Percentiles rank a stretch among this genome's conserved stretches.
These are phyloP conservation scores for Wickerhamomyces sydowiorum DNA, from an alignment of 805 yeast species.

Conservation along the genomic window DNA sequence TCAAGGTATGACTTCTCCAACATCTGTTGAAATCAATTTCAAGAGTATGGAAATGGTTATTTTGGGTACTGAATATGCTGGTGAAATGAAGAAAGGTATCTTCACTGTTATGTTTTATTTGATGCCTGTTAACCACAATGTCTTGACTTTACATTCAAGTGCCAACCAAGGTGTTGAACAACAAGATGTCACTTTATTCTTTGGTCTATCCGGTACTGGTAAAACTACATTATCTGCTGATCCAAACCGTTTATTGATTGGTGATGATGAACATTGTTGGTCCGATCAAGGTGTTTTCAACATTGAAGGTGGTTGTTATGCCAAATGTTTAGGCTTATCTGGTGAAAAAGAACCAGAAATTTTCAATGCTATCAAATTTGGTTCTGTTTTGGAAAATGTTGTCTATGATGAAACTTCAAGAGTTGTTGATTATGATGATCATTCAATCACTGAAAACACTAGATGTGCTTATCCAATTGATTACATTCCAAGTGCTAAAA, in stretches of 20 bases:
- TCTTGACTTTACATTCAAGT: slow-evolving; percentile 91
- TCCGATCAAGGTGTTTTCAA: slow-evolving; percentile 97
- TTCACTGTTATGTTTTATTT: slow-evolving; percentile 98
- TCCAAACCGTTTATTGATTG: slow-evolving; percentile 87
- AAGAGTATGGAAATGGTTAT: slow-evolving; percentile 98
- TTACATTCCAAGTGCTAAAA: slow-evolving; percentile 90
- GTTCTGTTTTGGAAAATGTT: slow-evolving; percentile 91
- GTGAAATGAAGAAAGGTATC: slow-evolving; percentile 99
- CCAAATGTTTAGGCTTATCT: slow-evolving; percentile 87
- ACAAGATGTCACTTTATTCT: slow-evolving; percentile 90
- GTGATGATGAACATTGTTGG: slow-evolving; percentile 99
- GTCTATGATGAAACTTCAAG: slow-evolving; percentile 75
- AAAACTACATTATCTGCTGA: slow-evolving; percentile 97
- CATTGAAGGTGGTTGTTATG: slow-evolving; percentile 99
- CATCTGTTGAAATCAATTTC: slow-evolving; percentile 95
- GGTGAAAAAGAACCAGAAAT: slow-evolving; percentile 97
- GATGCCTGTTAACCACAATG: slow-evolving; percentile 91
- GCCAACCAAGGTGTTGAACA: slow-evolving; percentile 81
- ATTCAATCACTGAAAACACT: slow-evolving; percentile 89
- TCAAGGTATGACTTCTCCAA: slow-evolving; percentile 93
- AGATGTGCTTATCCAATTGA: slow-evolving; percentile 99
- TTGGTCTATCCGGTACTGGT: slow-evolving; percentile 97
- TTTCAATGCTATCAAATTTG: slow-evolving; percentile 89
- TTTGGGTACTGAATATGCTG: slow-evolving; percentile 98
- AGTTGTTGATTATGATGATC: slow-evolving; percentile 79